Evolutionary conservation across 176 grass and related monocot genomes (phyloP), one percentile per base, ranked within the genome.

Genomic region (Zoysia pacifica): DNA sequence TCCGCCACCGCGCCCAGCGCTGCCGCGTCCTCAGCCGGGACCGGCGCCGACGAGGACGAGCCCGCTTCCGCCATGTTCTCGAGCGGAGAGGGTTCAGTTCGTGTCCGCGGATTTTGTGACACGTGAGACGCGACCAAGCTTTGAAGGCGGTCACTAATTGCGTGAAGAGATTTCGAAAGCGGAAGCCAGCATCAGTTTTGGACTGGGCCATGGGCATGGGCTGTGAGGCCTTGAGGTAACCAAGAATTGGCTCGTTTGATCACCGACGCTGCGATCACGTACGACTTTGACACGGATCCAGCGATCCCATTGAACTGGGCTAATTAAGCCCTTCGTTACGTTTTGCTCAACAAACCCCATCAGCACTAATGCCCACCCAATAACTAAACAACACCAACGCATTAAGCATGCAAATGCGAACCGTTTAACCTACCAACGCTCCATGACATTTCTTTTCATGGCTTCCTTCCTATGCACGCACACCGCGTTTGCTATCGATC

Each of bases 61-160:
- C 86, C 28, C 70, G 81, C 82, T 44, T 82, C 84, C 28, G 85
- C 83, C 82, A 89, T 85, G 59, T 28, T 28, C 28, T 28, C 28
- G 28, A 28, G 28, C 28, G 28, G 28, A 28, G 28, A 54, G 68
- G 42, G 58, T 76, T 15, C 41, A 6, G 4, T 16, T 70, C 42
- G 16, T 44, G 11, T 55, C 6, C 60, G 5, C 50, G 5, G 28
- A 1, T 37, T 28, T 28, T 51, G 28, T 2, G 36, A 12, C 0
- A 1, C 10, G 2, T 0, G 5, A 28, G 46, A 36, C 73, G 73
- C 62, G 13, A 75, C 0, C 10, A 12, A 0, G 2, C 0, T 47
- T 0, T 2, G 13, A 61, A 76, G 41, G 41, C 73, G 40, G 70
- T 11, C 19, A 16, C 0, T 1, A 5, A 12, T 5, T 45, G 10